phyloP scores from a whole-genome alignment of 306 rosid genomes.

The Vachellia pachyceras region DNA sequence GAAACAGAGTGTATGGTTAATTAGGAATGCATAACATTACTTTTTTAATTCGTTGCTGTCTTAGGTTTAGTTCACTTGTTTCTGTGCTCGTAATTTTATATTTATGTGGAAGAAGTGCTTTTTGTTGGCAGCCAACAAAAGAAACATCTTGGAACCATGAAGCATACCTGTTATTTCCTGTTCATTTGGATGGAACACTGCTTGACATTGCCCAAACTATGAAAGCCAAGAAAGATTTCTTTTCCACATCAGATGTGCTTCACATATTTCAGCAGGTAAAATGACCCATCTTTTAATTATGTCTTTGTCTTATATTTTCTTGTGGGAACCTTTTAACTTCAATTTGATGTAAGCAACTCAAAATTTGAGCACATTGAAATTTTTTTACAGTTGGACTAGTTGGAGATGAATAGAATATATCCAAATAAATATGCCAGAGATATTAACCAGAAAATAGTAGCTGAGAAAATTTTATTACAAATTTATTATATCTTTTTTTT shows the following conservation, averaged over 20 bases:
- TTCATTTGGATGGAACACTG: conserved; percentile 96
- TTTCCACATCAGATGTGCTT: conserved; percentile 85
- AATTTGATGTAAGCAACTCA: conserved; percentile 19
- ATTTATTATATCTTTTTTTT: not conserved
- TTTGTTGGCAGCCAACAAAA: conserved; percentile 69
- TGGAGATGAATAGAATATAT: not conserved
- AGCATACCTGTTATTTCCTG: conserved; percentile 93
- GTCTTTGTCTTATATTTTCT: conserved; percentile 13
- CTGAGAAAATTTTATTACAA: not conserved
- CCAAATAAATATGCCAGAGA: not conserved
- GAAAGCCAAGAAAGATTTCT: conserved; percentile 80
- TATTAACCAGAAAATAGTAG: not conserved
- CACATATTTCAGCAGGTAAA: conserved; percentile 88
- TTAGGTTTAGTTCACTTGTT: conserved; percentile 10
- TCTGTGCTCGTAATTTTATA: conserved; percentile 30
- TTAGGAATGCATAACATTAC: not conserved
- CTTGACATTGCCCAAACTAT: conserved; percentile 81
- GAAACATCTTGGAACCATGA: conserved; percentile 90
- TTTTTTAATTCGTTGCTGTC: not conserved
- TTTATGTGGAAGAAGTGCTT: conserved; percentile 28
- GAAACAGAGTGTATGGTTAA: not conserved
- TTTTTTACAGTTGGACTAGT: conserved; percentile 1
- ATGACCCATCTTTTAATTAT: conserved; percentile 21
- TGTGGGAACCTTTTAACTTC: not conserved
- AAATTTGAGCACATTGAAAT: not conserved